Percentiles rank a stretch among this genome's conserved stretches.
Evolutionary conservation across 2,329 filamentous ascomycete species (phyloP).

Genomic region (Fusarium sp.): DNA sequence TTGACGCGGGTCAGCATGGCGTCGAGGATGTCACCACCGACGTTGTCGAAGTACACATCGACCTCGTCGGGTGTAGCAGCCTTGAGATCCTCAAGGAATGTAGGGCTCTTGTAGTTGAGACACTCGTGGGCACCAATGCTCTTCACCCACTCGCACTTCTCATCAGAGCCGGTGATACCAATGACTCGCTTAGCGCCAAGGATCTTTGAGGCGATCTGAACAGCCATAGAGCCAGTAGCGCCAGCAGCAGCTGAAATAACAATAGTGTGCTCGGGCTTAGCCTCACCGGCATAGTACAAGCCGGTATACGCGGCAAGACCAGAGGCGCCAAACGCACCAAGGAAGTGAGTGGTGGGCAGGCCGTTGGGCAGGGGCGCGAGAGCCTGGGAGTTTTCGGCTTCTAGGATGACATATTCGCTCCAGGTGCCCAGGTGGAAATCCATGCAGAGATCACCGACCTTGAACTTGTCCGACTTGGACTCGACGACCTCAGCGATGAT

Average conservation of each 20-base stretch:
- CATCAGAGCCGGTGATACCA: constrained; percentile 45
- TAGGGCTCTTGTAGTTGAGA: constrained; percentile 49
- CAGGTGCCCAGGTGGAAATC: constrained; percentile 47
- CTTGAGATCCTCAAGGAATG: constrained; percentile 45
- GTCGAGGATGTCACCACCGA: constrained; percentile 45
- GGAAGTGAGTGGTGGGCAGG: constrained; percentile 44
- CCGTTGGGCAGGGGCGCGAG: constrained; percentile 40
- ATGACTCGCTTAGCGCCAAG: constrained; percentile 47
- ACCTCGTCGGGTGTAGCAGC: constrained; percentile 45
- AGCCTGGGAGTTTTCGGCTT: constrained; percentile 43
- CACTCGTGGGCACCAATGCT: constrained; percentile 46
- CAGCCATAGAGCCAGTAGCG: constrained; percentile 47
- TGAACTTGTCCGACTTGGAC: constrained; percentile 42
- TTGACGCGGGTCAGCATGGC: constrained; percentile 47
- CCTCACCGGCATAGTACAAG: constrained; percentile 41
- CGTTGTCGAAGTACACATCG: constrained; percentile 48
- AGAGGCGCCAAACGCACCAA: constrained; percentile 47
- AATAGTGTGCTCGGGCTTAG: constrained; percentile 46
- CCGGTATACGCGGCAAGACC: constrained; percentile 45
- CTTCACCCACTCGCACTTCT: constrained; percentile 47
- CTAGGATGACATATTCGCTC: constrained; percentile 46
- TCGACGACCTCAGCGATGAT: constrained; percentile 47
- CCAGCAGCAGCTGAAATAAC: constrained; percentile 47
- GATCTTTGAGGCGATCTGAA: constrained; percentile 47
- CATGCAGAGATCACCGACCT: constrained; percentile 45